phyloP scores from a whole-genome alignment of 176 grass and related monocot genomes.

The Zoysia japonica region DNA sequence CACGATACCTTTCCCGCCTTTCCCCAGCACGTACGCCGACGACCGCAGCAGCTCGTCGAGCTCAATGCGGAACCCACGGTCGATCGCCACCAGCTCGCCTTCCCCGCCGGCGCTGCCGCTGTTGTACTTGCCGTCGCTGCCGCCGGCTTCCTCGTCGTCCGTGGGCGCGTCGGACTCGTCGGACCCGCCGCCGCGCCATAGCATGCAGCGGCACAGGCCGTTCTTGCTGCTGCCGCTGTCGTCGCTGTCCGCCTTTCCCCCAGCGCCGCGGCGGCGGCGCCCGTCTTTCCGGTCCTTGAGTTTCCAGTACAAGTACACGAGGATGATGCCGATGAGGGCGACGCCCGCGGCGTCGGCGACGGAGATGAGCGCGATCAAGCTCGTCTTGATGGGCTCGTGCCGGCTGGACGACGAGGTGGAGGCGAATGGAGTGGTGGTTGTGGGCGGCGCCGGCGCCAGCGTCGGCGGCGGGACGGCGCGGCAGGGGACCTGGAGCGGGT shows the following conservation, averaged over 20 bases:
- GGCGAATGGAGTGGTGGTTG: background rate
- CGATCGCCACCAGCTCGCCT: constrained; percentile 83
- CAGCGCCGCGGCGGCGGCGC: constrained; percentile 6
- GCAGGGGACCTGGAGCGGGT: constrained; percentile 94
- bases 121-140: constrained; percentile 33
- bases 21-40: constrained; percentile 91
- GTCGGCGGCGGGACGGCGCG: constrained; percentile 52
- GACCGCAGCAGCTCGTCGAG: constrained; percentile 91
- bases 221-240: background rate
- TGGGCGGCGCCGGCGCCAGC: constrained; percentile 8
- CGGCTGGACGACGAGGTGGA: background rate
- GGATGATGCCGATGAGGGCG: constrained; percentile 70
- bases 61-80: constrained; percentile 74
- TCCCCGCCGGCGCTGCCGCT: constrained; percentile 42
- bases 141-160: constrained; percentile 21
- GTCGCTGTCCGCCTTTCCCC: background rate
- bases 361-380: constrained; percentile 77
- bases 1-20: constrained; percentile 91
- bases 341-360: constrained; percentile 81
- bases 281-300: constrained; percentile 56
- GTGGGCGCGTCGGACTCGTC: background rate
- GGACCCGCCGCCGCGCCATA: constrained; percentile 17
- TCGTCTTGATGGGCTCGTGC: constrained; percentile 38
- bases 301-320: constrained; percentile 92
- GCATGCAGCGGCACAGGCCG: constrained; percentile 38